Base-by-base conservation (phyloP, 2,329 filamentous ascomycete genomes). In the Colletotrichum caudatum region DNA sequence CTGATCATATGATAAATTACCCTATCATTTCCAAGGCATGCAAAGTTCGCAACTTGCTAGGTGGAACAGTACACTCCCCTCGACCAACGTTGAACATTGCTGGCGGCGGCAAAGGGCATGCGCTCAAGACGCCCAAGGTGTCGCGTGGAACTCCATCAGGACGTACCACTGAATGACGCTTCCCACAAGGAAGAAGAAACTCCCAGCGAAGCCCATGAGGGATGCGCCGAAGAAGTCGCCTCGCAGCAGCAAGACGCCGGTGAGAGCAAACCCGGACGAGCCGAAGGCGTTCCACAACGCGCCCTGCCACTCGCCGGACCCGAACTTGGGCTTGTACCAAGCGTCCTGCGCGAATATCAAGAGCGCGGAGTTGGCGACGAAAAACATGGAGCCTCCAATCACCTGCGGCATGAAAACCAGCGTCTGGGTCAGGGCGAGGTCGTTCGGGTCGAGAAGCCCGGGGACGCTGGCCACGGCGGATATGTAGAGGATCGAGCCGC, bases 91-190 rank as follows among this genome's bases (percentile, higher is more conserved):
- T 9, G 2, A 16, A 14, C 16, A 14, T 14, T 53, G 26, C 26
- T 53, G 16, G 50, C 26, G 50, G 5, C 50, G 1, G 14, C 46
- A 9, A 12, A 20, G 50, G 20, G 23, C 26, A 18, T 12, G n/a
- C 5, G 50, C 37, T 46, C 35, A 59, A 29, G 57, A 20, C 5
- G 57, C 57, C 57, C 57, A 59, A 14, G 14, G n/a, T 1, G 57
- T 59, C 9, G 57, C 37, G 18, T 59, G 57, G 8, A 59, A 59
- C 23, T 59, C 37, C 57, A 59, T 59, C n/a, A 59, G 57, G 1
- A 44, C 16, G n/a, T 66, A 60, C 64, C 64, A 60, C 39, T 66
- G 64, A 29, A 66, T 60, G 33, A 60, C 16, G 35, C 54, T 51
- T 3, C 63, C 64, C 14, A 51, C 12, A 0, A 66, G 23, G 14